Conservation (phyloP, 768 basidiomycete genomes). For the Russula ochroleuca region DNA sequence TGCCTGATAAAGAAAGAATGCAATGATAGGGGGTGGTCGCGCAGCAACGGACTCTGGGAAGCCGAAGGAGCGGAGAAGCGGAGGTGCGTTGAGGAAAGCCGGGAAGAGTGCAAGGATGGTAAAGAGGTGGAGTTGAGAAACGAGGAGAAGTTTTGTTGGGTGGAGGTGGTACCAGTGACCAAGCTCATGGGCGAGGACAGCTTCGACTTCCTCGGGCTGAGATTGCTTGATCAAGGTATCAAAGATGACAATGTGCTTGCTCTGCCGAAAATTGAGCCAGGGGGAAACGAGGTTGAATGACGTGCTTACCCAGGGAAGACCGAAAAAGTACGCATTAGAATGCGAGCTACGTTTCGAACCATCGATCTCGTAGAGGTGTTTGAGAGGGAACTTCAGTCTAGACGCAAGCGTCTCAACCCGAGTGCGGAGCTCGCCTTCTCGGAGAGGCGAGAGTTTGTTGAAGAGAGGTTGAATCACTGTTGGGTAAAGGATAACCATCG, state of each 20-base stretch:
- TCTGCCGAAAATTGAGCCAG: constrained; percentile 40
- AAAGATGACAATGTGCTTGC: constrained; percentile 94
- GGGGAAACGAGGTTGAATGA: neutral
- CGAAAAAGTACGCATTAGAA: constrained; percentile 98
- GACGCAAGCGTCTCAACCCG: constrained; percentile 74
- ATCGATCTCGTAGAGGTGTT: constrained; percentile 94
- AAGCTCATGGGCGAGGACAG: constrained; percentile 94
- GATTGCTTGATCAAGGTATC: constrained; percentile 94
- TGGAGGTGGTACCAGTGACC: constrained; percentile 95
- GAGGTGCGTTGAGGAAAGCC: constrained; percentile 80
- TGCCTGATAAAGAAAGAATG: constrained; percentile 82
- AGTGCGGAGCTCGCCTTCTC: constrained; percentile 66
- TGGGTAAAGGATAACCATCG: constrained; percentile 80
- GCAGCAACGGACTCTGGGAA: constrained; percentile 63
- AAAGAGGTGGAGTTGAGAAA: constrained; percentile 87
- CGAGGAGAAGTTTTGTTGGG: constrained; percentile 80
- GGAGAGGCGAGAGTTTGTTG: constrained; percentile 91
- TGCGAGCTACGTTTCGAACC: constrained; percentile 95
- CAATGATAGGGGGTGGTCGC: constrained; percentile 73
- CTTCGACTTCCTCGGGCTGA: constrained; percentile 89
- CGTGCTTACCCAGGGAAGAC: constrained; percentile 77
- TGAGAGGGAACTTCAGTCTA: constrained; percentile 88
- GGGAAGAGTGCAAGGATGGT: constrained; percentile 82
- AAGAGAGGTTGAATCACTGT: constrained; percentile 92
- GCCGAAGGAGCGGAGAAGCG: constrained; percentile 75